Evolutionary conservation across 2,329 filamentous ascomycete genomes (phyloP).

Genomic region (Emmonsiellopsis sp.): DNA sequence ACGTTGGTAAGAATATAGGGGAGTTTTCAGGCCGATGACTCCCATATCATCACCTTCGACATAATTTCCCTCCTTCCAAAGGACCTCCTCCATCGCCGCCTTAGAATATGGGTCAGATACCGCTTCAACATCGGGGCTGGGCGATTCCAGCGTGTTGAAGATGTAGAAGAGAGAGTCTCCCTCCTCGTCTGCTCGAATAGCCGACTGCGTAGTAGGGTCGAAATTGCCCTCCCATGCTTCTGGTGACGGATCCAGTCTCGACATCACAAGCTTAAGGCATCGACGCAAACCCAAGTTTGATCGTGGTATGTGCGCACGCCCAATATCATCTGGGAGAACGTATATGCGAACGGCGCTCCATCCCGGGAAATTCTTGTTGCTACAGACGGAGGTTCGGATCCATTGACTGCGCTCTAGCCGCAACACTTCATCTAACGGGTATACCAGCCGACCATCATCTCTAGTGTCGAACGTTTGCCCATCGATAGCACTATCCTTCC

Average conservation of each 20-base stretch:
- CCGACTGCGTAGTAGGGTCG: conserved; percentile 8
- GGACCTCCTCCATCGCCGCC: conserved; percentile 28
- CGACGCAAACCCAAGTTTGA: conserved; percentile 24
- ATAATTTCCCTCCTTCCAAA: conserved; percentile 15
- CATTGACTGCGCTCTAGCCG: conserved; percentile 25
- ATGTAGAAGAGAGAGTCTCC: conserved; percentile 43
- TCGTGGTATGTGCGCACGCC: conserved; percentile 24
- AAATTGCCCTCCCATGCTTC: conserved; percentile 30
- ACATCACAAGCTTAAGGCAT: conserved; percentile 31
- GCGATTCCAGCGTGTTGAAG: conserved; percentile 40
- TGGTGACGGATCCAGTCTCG: conserved; percentile 29
- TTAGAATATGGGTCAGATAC: conserved; percentile 25
- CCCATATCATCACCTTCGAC: conserved; percentile 12
- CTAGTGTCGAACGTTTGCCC: not conserved
- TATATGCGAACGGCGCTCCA: conserved; percentile 26
- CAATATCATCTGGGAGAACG: conserved; percentile 33
- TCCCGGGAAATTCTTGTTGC: conserved; percentile 9
- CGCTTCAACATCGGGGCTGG: conserved; percentile 22
- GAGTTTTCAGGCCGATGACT: conserved; percentile 41
- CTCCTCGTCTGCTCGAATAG: conserved; percentile 13
- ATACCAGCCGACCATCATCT: not conserved
- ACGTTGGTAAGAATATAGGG: conserved; percentile 69
- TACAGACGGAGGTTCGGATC: conserved; percentile 22
- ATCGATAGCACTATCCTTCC: conserved; percentile 1
- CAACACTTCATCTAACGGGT: conserved; percentile 18